Evolutionary conservation across 805 yeast genomes (phyloP).

Genomic region (Wickerhamiella kazuoi): DNA sequence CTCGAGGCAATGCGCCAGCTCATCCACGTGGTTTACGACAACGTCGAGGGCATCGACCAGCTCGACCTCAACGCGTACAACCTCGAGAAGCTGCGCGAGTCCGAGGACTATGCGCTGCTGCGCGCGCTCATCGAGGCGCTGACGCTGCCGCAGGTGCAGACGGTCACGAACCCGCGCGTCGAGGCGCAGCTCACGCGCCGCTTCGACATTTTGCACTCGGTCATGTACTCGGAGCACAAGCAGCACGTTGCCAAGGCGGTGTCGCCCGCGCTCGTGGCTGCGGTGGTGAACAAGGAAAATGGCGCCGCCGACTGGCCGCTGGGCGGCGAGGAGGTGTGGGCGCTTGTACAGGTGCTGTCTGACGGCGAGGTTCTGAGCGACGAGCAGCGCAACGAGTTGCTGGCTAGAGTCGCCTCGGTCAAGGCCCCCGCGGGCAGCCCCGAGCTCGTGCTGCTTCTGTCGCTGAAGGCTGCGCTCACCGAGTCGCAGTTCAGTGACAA

Average conservation of each 20-base stretch:
- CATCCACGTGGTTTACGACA: conserved; percentile 11
- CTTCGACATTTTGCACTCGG: background rate
- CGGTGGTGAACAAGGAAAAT: background rate
- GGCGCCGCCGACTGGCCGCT: background rate
- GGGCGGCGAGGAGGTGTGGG: background rate
- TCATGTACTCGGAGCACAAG: background rate
- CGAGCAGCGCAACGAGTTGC: background rate
- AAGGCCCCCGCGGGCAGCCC: background rate
- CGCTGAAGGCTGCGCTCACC: background rate
- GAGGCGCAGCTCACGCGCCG: background rate
- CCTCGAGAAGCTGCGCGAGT: conserved; percentile 20
- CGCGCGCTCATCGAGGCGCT: conserved; percentile 12
- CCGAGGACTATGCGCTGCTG: conserved; percentile 18
- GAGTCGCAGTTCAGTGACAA: background rate
- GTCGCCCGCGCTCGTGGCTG: background rate
- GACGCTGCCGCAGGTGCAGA: background rate
- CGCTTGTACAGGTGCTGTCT: background rate
- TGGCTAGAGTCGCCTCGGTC: background rate
- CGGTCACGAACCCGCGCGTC: background rate
- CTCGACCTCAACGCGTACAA: conserved; percentile 7
- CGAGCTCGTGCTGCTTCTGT: background rate
- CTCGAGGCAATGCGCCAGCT: conserved; percentile 20
- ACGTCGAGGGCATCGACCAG: conserved; percentile 6
- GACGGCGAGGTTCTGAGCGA: background rate
- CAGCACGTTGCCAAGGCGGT: background rate